Conservation (phyloP, 2,329 filamentous ascomycete species). For the Fusarium compactum region DNA sequence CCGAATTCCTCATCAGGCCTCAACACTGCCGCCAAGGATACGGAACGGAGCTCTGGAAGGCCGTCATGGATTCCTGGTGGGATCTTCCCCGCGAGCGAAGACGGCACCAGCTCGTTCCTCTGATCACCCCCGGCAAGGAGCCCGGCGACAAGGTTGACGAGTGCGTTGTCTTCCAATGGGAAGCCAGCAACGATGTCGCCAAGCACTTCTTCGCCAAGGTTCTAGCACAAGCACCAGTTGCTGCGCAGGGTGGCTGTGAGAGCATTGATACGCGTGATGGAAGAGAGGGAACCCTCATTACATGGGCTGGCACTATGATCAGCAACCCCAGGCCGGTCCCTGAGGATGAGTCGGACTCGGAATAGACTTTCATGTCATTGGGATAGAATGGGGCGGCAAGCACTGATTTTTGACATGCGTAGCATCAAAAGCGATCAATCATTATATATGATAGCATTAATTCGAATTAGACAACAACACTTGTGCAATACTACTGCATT, state of each 20-base stretch:
- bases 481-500: background rate
- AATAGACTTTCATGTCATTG: background rate
- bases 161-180: conserved; percentile 31
- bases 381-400: background rate
- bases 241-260: conserved; percentile 24
- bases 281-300: conserved; percentile 21
- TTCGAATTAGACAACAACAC: background rate
- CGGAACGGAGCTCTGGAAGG: conserved; percentile 28
- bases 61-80: conserved; percentile 37
- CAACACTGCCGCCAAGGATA: conserved; percentile 33
- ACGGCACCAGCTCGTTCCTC: conserved; percentile 27
- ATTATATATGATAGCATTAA: conserved; percentile 3
- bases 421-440: conserved; percentile 17
- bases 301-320: conserved; percentile 20
- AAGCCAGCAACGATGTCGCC: conserved; percentile 23
- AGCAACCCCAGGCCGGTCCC: conserved; percentile 4
- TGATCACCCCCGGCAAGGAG: conserved; percentile 10
- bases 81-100: conserved; percentile 26
- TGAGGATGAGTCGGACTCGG: conserved; percentile 20
- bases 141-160: conserved; percentile 29
- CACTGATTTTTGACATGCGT: background rate
- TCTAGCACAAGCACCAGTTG: conserved; percentile 23
- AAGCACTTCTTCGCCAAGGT: conserved; percentile 31
- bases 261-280: conserved; percentile 32
- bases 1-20: conserved; percentile 35